Base-by-base conservation (phyloP, 805 yeast species). In the Hanseniaspora meyeri region DNA sequence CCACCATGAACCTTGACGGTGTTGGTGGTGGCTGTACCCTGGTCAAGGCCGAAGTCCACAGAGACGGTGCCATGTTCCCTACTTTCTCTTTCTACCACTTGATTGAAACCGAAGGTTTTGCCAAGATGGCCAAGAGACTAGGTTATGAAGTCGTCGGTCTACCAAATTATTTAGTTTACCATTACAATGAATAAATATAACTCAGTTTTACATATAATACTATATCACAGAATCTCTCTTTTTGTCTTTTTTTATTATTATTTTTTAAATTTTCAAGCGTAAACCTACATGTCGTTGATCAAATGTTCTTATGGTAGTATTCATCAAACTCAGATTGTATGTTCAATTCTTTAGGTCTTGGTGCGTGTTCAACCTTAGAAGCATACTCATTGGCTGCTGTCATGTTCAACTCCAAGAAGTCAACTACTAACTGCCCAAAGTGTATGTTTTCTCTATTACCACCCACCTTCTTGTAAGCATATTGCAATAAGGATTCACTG, bases 1-100 rank as follows among this genome's bases (percentile, higher is more conserved):
- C 82, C 3, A 91, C 83, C 66, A 84, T 93, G 86, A 80, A 79
- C 48, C 76, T 93, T 59, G 97, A 93, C 68, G 98, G 99, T 68
- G 97, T 93, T 58, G 98, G 98, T 55, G 97, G 97, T 60, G 95
- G 97, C 24, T 95, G 97, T 45, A 82, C 95, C 36, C 69, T 93
- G 71, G 99, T 93, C 34, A 88, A 91, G 67, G 95, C 97, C 11
- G 97, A 90, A 62, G 99, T 93, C 55, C 99, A 93, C 71, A 79
- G 98, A 68, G 98, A 93, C 69, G 99, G 99, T 52, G 97, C 97
- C 56, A 91, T 93, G 97, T 93, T 93, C 80, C 98, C 99, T 17
- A 87, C 95, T 51, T 93, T 93, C 80, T 93, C 98, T 59, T 93
- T 93, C 75, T 90, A 91, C 69, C 95, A 93, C 69, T 77, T 93